These are phyloP conservation scores for Aschersonia sp. DNA, from an alignment of 2,329 filamentous ascomycete species.

Conservation along the genomic window DNA sequence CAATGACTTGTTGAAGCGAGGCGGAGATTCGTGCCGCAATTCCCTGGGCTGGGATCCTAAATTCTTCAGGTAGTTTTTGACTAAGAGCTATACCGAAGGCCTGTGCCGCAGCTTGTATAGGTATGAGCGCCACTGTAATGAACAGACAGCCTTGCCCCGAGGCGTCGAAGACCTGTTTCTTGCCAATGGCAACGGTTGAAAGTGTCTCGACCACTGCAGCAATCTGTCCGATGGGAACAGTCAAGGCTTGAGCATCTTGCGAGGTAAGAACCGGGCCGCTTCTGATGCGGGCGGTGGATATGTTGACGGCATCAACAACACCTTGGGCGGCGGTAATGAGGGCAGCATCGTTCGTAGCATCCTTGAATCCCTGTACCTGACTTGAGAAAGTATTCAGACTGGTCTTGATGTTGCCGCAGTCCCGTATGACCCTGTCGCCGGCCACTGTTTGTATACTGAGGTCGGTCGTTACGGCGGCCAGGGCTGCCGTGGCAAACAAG, in stretches of 20 bases:
- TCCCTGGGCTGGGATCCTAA: too few species aligned
- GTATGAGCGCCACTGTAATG: too few species aligned
- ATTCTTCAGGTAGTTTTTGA: too few species aligned
- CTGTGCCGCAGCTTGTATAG: too few species aligned
- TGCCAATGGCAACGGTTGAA: background rate
- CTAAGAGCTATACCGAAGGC: too few species aligned
- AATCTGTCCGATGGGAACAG: background rate
- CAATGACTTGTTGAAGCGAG: too few species aligned
- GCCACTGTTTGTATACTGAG: background rate
- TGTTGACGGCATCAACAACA: background rate
- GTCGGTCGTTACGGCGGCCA: background rate
- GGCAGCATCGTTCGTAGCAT: background rate
- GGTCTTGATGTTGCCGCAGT: background rate
- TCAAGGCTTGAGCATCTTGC: background rate
- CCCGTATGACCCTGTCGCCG: background rate
- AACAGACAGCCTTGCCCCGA: conserved; percentile 1
- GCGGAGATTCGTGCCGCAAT: too few species aligned
- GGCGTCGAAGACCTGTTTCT: conserved; percentile 1
- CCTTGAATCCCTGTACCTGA: background rate
- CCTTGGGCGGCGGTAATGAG: background rate
- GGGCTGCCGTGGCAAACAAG: conserved; percentile 3
- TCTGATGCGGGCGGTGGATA: background rate
- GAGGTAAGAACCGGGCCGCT: background rate
- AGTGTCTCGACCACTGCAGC: background rate
- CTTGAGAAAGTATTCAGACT: background rate